Evolutionary conservation across 2,329 filamentous ascomycete genomes (phyloP), one percentile per base, ranked within the genome.

Genomic region (Calonectria hongkongensis): DNA sequence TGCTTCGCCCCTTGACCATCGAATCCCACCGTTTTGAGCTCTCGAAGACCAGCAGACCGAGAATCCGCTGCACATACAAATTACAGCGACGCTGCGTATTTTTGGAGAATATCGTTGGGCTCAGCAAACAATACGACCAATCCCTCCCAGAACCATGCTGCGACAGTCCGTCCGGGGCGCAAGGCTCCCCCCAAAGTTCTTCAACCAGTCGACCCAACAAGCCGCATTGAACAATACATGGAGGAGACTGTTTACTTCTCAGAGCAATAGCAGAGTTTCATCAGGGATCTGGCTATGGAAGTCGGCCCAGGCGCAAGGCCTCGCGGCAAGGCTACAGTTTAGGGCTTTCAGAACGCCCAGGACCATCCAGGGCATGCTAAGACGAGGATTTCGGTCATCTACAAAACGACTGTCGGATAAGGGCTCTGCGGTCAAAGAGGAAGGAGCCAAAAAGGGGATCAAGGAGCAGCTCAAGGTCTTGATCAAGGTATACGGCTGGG

Each of bases 401-500:
- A 74, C 83, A 5, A 83, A 83, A 78, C 77, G 76, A 68, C 77
- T 81, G 68, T 75, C 79, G 58, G 79, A 74, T 58, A 76, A 79
- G 43, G 75, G 75, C n/a, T 67, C 76, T 15, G 73, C 73, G 18
- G 75, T 74, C 43, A 75, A 74, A 4, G 73, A 79, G 56, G 73
- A 63, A 10, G 74, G 12, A 71, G 79, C 48, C 72, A 81, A 75
- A 12, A 84, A 86, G 15, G 90, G 92, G 9, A 83, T 97, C 50
- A 93, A 92, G 2, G 92, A 92, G 75, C 90, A 93, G 30, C 86
- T 98, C 82, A 95, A 93, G 84, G 95, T 94, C 82, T 90, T 99
- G 56, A 95, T 94, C 3, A 92, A 93, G 75, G 96, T 98, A 84
- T 99, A 99, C 84, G 97, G 97, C 48, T 98, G 96, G 95, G 90